A percentile compares a stretch with the other conserved stretches of the same genome.
Conservation (phyloP, 768 basidiomycete genomes). For the Boletales sp. region DNA sequence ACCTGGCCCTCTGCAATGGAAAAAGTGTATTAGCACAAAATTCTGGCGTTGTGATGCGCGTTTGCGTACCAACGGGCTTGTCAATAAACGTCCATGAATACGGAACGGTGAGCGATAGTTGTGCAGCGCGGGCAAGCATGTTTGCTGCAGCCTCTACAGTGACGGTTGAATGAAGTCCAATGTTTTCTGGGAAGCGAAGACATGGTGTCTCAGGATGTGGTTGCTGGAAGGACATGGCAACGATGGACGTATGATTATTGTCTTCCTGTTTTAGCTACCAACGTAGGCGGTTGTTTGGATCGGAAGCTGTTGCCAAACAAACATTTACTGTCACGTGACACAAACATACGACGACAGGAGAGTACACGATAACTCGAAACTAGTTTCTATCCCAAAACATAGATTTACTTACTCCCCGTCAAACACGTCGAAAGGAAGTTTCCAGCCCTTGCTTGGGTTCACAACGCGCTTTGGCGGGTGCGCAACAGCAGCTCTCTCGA, state of each 20-base stretch:
- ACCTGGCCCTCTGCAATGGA: constrained; percentile 55
- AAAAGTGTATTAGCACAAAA: not conserved
- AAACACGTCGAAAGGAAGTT: constrained; percentile 60
- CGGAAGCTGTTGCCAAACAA: constrained; percentile 28
- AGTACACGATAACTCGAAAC: too few relatives aligned
- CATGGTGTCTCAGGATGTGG: constrained; percentile 59
- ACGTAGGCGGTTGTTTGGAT: constrained; percentile 28
- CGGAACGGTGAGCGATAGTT: constrained; percentile 54
- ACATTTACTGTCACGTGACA: constrained; percentile 6
- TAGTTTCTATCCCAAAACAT: not conserved
- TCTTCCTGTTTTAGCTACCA: constrained; percentile 12
- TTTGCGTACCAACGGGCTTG: constrained; percentile 61
- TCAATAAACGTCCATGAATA: constrained; percentile 76
- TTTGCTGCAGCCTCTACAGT: constrained; percentile 53
- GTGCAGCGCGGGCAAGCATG: constrained; percentile 59
- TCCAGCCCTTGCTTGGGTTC: constrained; percentile 62
- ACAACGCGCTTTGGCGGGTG: constrained; percentile 54
- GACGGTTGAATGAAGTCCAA: constrained; percentile 54
- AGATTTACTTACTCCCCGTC: constrained; percentile 35
- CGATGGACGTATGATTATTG: not conserved
- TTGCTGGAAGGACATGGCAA: constrained; percentile 37
- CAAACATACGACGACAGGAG: not conserved
- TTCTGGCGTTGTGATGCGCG: not conserved
- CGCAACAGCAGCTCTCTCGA: constrained; percentile 38
- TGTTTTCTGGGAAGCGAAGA: constrained; percentile 66